Evolutionary conservation across 2,329 filamentous ascomycete species (phyloP), one percentile per base, ranked within the genome.

Genomic region (Fusarium siculi): DNA sequence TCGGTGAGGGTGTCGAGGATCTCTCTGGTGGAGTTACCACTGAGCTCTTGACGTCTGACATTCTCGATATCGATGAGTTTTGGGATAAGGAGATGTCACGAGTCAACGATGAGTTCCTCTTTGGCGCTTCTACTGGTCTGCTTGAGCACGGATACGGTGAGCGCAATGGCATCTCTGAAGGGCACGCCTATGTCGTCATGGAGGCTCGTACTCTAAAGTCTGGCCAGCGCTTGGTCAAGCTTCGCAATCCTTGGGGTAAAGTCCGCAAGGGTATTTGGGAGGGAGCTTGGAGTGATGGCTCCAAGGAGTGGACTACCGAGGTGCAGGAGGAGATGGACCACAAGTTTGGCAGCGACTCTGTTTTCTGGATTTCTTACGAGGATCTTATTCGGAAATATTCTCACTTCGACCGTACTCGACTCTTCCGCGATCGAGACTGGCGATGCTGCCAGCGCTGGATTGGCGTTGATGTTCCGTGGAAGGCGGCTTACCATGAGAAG

Each of bases 71-170:
- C 66, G 91, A 97, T 56, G 88, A 90, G 28, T 97, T 97, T 79
- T 97, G 94, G 95, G 89, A 87, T 2, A 90, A 96, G 42, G 93
- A 96, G 79, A 87, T 97, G 30, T 89, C 91, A 81, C 91, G 92
- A 70, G 93, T 95, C 65, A 96, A 97, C 79, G 84, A 94, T 61
- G 91, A 94, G 56, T 97, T 96, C 76, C 83, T 94, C 12, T 93
- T 93, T 75, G 91, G 92, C n/a, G 93, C 91, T 76, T 88, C 87
- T 0, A 90, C 89, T 0, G 92, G 91, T 15, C 83, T 91, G 32
- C 86, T 92, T 61, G 90, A 90, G 47, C 86, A 86, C 37, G 90
- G 90, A 4, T 91, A 90, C 63, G 90, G 90, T 7, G 82, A 88
- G 56, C 85, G 90, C 36, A 85, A 87, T 68, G 89, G 89, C 4